Conservation (phyloP, 495 filamentous ascomycete species). For the Neurospora sp. region DNA sequence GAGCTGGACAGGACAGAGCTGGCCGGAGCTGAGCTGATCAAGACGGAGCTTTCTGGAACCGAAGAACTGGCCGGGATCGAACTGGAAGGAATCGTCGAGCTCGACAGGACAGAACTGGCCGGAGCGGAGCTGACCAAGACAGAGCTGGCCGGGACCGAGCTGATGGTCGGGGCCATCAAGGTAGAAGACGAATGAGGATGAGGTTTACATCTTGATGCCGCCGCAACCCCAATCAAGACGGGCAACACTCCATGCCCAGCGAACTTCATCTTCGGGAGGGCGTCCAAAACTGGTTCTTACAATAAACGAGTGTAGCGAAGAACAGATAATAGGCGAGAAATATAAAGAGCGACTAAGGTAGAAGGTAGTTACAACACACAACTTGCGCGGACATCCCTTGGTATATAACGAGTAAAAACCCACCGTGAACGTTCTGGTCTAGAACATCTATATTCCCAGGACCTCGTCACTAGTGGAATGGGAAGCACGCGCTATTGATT, state of each 20-base stretch:
- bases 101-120: background rate
- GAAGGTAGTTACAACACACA: background rate
- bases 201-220: background rate
- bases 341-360: background rate
- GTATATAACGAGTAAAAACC: background rate
- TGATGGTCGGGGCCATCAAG: background rate
- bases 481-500: background rate
- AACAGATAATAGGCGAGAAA: background rate
- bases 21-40: background rate
- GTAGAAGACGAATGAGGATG: background rate
- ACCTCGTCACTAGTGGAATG: background rate
- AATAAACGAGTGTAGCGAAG: background rate
- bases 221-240: background rate
- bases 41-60: background rate
- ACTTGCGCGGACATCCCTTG: background rate
- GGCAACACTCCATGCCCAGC: background rate
- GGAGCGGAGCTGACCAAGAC: background rate
- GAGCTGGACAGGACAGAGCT: background rate
- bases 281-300: background rate
- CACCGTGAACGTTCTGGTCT: background rate
- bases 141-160: background rate
- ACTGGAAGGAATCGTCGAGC: background rate
- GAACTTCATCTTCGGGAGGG: background rate
- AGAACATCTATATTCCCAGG: background rate
- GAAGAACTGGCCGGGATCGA: background rate